These are phyloP conservation scores for Hanseniaspora uvarum DNA, from an alignment of 1,139 yeast species.

Conservation along the genomic window DNA sequence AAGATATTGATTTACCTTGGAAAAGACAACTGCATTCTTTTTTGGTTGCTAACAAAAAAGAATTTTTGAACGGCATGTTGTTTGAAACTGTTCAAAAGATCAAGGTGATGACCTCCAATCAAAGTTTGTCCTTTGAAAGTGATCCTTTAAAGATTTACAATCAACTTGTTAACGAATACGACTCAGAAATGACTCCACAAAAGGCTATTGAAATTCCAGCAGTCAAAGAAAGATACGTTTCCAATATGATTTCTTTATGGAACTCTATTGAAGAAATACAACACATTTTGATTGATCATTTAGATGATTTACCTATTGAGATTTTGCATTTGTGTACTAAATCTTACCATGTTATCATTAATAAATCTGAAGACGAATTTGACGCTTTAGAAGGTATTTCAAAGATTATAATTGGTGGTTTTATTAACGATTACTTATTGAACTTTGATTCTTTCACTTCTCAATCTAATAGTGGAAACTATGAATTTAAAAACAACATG, in stretches of 20 bases:
- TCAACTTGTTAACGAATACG: conserved; percentile 34
- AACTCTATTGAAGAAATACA: conserved; percentile 56
- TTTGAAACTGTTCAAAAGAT: conserved; percentile 43
- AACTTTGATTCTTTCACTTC: conserved; percentile 31
- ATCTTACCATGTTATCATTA: conserved; percentile 43
- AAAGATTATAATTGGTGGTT: conserved; percentile 66
- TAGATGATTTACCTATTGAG: conserved; percentile 52
- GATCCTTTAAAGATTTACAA: conserved; percentile 63
- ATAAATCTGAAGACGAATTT: conserved; percentile 30
- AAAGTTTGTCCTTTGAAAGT: conserved; percentile 59
- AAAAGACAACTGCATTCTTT: conserved; percentile 44
- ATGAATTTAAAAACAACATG: conserved; percentile 19
- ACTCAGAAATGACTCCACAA: conserved; percentile 39
- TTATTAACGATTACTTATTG: conserved; percentile 41
- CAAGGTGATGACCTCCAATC: conserved; percentile 33
- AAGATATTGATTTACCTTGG: conserved; percentile 33
- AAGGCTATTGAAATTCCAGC: conserved; percentile 73
- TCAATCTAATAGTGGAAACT: conserved; percentile 1
- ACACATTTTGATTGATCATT: conserved; percentile 37
- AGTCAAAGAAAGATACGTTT: conserved; percentile 58
- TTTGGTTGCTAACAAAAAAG: conserved; percentile 52
- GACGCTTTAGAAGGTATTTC: conserved; percentile 45
- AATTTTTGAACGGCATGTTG: conserved; percentile 37
- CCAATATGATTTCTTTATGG: conserved; percentile 64
- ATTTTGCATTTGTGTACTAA: conserved; percentile 42